These are phyloP conservation scores for Escovopsis sp. DNA, from an alignment of 2,329 filamentous ascomycete species.

Conservation along the genomic window DNA sequence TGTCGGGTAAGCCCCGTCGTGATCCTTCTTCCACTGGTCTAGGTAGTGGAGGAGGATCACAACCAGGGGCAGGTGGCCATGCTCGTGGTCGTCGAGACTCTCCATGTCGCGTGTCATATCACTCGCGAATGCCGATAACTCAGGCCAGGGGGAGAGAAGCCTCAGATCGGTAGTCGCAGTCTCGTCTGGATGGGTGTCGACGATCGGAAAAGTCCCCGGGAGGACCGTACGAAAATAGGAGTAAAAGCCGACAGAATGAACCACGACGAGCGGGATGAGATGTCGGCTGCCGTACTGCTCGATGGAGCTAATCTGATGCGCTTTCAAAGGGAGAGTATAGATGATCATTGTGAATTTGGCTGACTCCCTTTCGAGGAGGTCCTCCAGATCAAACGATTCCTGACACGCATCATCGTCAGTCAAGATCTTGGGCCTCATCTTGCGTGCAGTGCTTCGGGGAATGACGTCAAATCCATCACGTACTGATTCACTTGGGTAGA, in stretches of 20 bases:
- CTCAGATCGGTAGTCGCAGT: conserved; percentile 74
- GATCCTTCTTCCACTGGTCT: conserved; percentile 58
- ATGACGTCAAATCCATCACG: not conserved
- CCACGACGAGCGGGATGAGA: conserved; percentile 60
- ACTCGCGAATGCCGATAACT: conserved; percentile 51
- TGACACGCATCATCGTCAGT: conserved; percentile 6
- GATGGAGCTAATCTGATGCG: conserved; percentile 28
- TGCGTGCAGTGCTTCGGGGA: not conserved
- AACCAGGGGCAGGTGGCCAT: conserved; percentile 84
- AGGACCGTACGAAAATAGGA: conserved; percentile 71
- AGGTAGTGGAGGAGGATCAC: conserved; percentile 71
- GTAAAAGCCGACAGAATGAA: conserved; percentile 87
- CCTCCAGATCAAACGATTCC: conserved; percentile 20
- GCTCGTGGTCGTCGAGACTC: conserved; percentile 57
- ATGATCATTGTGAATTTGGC: conserved; percentile 36
- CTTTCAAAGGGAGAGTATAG: conserved; percentile 34
- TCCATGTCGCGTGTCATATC: conserved; percentile 56
- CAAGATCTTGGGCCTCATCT: not conserved
- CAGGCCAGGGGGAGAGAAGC: conserved; percentile 72
- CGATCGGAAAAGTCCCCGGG: conserved; percentile 70
- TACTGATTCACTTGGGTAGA: conserved; percentile 34
- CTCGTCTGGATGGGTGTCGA: conserved; percentile 88
- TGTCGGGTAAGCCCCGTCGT: conserved; percentile 52
- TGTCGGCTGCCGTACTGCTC: conserved; percentile 34
- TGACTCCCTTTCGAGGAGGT: conserved; percentile 25